Conservation (phyloP, 2,329 filamentous ascomycete genomes). For the Aphanoascus verrucosus region DNA sequence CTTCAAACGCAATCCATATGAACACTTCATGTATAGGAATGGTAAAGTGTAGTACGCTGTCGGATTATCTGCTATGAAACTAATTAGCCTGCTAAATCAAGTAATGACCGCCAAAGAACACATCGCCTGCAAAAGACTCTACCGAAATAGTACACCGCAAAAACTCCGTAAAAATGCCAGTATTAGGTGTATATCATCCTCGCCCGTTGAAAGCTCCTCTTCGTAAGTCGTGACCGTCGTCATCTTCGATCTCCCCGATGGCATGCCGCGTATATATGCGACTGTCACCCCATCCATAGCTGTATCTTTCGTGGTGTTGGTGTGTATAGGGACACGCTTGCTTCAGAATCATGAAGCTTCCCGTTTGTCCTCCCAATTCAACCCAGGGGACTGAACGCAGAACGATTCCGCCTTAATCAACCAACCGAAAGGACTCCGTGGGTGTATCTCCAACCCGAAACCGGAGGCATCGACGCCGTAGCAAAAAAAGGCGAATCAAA, state of each 20-base stretch:
- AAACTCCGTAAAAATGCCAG: not conserved
- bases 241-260: not conserved
- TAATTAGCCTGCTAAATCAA: too few relatives aligned
- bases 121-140: too few relatives aligned
- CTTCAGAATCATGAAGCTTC: not conserved
- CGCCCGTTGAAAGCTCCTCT: not conserved
- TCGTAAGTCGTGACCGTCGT: not conserved
- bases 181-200: not conserved
- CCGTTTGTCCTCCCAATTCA: not conserved
- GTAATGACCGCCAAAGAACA: too few relatives aligned
- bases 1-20: too few relatives aligned
- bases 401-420: not conserved
- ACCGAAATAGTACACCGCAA: too few relatives aligned
- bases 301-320: not conserved
- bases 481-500: slow-evolving; percentile 5
- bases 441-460: too few relatives aligned
- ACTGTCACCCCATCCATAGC: not conserved
- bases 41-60: too few relatives aligned
- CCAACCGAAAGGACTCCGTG: not conserved
- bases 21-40: too few relatives aligned
- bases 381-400: not conserved
- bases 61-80: too few relatives aligned
- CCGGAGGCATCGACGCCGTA: too few relatives aligned
- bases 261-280: not conserved
- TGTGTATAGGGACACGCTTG: not conserved